phyloP scores from a whole-genome alignment of 371 early-diverging fungal genomes.

The Rhizopus arrhizus region DNA sequence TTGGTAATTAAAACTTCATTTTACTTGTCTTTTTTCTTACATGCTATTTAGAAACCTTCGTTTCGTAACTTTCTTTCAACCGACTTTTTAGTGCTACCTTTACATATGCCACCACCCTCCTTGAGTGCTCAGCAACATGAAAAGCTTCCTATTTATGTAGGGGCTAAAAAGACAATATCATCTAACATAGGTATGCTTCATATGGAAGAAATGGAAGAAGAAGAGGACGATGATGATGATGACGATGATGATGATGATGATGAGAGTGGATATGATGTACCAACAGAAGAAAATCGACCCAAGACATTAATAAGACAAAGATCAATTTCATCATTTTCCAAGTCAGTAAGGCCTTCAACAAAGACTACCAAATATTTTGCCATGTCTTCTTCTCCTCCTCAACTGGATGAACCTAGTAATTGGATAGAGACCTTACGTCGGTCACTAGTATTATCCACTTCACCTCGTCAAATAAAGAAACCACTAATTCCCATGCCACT shows the following conservation, averaged over 20 bases:
- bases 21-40: not conserved
- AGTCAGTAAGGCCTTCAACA: constrained; percentile 24
- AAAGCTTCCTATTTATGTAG: constrained; percentile 3
- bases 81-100: constrained; percentile 51
- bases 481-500: constrained; percentile 52
- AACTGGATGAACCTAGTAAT: constrained; percentile 5
- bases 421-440: constrained; percentile 33
- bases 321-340: constrained; percentile 44
- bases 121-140: constrained; percentile 33
- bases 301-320: constrained; percentile 15
- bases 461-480: constrained; percentile 8
- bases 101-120: constrained; percentile 57
- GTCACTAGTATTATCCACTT: constrained; percentile 26
- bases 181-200: no score
- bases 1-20: constrained; percentile 29
- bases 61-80: constrained; percentile 47
- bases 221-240: constrained; percentile 29
- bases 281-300: constrained; percentile 7
- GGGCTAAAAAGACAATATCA: constrained; percentile 2
- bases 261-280: constrained; percentile 15
- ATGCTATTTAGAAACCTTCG: constrained; percentile 15
- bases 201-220: constrained; percentile 18
- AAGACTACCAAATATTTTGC: constrained; percentile 42
- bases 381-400: constrained; percentile 47
- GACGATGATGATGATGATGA: constrained; percentile 26